Percentiles rank a stretch among this genome's conserved stretches.
Evolutionary conservation across 148 eudicot genomes (phyloP).

Genomic region (Fagopyrum homotropicum): DNA sequence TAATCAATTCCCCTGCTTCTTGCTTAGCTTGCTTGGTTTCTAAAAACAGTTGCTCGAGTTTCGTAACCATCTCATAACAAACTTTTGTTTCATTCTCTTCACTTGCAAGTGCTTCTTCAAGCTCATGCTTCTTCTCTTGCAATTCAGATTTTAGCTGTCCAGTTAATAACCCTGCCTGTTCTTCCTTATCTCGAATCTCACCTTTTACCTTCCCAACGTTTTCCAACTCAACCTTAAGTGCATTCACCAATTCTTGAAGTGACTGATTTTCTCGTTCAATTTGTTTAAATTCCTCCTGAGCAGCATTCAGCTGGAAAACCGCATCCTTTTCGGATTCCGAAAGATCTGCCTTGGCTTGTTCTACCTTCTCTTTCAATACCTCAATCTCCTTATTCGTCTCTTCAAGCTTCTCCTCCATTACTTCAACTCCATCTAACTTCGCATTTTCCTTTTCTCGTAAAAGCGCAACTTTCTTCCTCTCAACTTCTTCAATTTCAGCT

Average conservation of each 20-base stretch:
- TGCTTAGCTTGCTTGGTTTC: conserved; percentile 38
- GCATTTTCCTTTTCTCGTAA: conserved; percentile 21
- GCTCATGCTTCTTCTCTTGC: conserved; percentile 37
- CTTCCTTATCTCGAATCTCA: conserved; percentile 28
- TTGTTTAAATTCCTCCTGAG: conserved; percentile 36
- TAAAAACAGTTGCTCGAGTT: conserved; percentile 27
- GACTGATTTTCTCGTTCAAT: conserved; percentile 39
- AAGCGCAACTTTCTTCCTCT: conserved; percentile 31
- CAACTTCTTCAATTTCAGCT: conserved; percentile 34
- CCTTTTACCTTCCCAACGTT: conserved; percentile 35
- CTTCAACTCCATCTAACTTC: conserved; percentile 22
- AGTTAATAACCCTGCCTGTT: conserved; percentile 24
- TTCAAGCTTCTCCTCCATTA: conserved; percentile 40
- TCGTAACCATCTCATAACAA: conserved; percentile 28
- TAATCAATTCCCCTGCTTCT: conserved; percentile 39
- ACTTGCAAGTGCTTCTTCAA: conserved; percentile 33
- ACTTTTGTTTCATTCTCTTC: conserved; percentile 27
- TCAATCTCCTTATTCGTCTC: conserved; percentile 41
- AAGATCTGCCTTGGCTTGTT: conserved; percentile 31
- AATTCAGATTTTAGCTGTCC: conserved; percentile 29
- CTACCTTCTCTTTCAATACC: conserved; percentile 43
- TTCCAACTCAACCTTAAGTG: conserved; percentile 44
- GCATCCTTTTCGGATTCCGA: conserved; percentile 26
- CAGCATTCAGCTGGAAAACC: conserved; percentile 37
- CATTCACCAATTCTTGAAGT: conserved; percentile 27